Conservation (phyloP, 805 yeast species). For the Metschnikowia sp. region DNA sequence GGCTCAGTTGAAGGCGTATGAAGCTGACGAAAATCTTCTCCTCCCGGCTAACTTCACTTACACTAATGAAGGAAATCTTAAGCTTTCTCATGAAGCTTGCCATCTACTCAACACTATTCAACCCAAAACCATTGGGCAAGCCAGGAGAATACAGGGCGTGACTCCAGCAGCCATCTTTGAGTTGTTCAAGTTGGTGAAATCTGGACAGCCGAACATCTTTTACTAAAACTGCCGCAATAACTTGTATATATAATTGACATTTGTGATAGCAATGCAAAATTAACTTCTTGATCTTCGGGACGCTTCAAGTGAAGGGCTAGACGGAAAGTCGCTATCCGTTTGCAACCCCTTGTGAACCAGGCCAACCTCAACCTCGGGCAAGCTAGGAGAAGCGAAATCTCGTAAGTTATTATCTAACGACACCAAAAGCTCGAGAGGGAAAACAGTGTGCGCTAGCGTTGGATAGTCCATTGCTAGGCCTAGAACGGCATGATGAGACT, state of each 20-base stretch:
- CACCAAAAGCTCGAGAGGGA: slow-evolving; percentile 36
- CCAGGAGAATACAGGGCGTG: slow-evolving; percentile 89
- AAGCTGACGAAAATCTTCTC: slow-evolving; percentile 72
- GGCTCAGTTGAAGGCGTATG: slow-evolving; percentile 69
- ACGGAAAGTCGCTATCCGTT: too few relatives aligned
- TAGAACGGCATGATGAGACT: slow-evolving; percentile 17
- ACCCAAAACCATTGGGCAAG: slow-evolving; percentile 93
- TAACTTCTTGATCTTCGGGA: too few relatives aligned
- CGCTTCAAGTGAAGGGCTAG: too few relatives aligned
- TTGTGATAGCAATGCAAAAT: too few relatives aligned
- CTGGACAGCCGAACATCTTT: slow-evolving; percentile 12
- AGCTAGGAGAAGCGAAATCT: background rate
- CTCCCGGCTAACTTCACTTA: slow-evolving; percentile 74
- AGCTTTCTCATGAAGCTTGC: slow-evolving; percentile 73
- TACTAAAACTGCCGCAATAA: background rate
- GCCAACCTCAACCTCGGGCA: background rate
- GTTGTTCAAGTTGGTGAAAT: slow-evolving; percentile 54
- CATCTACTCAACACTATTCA: slow-evolving; percentile 65
- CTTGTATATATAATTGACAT: background rate
- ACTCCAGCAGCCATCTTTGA: slow-evolving; percentile 92
- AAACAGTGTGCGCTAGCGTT: slow-evolving; percentile 29
- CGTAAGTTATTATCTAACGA: slow-evolving; percentile 30
- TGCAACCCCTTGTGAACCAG: too few relatives aligned
- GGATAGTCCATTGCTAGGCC: slow-evolving; percentile 24
- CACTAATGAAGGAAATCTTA: slow-evolving; percentile 43